phyloP scores from a whole-genome alignment of 2,329 filamentous ascomycete genomes.

The Cercospora sp. region DNA sequence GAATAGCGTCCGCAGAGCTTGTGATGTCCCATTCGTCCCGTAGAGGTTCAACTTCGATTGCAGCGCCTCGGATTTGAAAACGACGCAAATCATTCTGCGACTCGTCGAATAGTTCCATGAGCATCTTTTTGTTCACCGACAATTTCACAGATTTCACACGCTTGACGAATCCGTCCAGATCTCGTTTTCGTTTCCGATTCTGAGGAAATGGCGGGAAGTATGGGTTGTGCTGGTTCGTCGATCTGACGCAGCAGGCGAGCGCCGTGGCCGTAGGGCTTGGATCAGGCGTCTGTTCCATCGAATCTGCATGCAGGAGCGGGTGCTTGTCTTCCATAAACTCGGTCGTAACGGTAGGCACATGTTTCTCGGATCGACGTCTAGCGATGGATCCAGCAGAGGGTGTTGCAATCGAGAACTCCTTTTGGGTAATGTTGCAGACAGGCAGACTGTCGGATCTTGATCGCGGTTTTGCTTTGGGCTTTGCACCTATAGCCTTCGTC shows the following conservation, averaged over 20 bases:
- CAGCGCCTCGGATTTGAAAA: conserved; percentile 8
- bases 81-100: conserved; percentile 15
- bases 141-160: conserved; percentile 14
- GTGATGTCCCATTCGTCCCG: not conserved
- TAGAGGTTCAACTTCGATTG: conserved; percentile 4
- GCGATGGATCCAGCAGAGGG: conserved; percentile 14
- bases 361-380: conserved; percentile 10
- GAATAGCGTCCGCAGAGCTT: conserved; percentile 11
- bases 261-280: not conserved
- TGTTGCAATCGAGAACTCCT: conserved; percentile 9
- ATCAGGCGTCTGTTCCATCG: not conserved
- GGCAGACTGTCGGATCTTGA: not conserved
- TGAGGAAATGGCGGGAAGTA: not conserved
- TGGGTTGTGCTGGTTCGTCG: conserved; percentile 5
- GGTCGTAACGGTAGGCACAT: not conserved
- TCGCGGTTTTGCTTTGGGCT: not conserved
- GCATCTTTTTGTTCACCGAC: conserved; percentile 12
- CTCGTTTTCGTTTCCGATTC: conserved; percentile 6
- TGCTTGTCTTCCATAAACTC: not conserved
- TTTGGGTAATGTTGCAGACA: conserved; percentile 12
- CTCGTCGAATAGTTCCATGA: conserved; percentile 16
- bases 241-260: not conserved
- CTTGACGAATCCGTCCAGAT: conserved; percentile 2
- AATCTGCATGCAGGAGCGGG: not conserved
- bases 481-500: not conserved